Conservation (phyloP, 805 yeast species). For the Candida khao-thaluensis region DNA sequence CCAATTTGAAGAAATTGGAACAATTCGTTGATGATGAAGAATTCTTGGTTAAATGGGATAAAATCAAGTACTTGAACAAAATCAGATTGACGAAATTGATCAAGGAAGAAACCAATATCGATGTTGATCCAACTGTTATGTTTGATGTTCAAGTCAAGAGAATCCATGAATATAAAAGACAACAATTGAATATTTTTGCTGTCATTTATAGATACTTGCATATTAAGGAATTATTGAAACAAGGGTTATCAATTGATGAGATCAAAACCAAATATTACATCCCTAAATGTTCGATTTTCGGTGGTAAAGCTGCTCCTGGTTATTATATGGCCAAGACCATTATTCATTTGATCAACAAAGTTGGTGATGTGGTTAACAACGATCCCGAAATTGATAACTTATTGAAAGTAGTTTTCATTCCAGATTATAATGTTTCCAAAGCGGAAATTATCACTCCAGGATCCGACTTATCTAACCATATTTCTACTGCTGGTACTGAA, state of each 20-base stretch:
- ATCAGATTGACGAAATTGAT: constrained; percentile 63
- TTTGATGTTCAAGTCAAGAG: constrained; percentile 93
- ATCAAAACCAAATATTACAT: constrained; percentile 61
- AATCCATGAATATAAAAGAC: constrained; percentile 94
- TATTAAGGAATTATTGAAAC: constrained; percentile 65
- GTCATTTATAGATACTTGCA: constrained; percentile 78
- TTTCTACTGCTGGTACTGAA: constrained; percentile 96
- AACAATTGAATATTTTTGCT: constrained; percentile 89
- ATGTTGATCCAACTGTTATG: constrained; percentile 68
- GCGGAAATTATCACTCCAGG: constrained; percentile 92
- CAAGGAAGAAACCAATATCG: constrained; percentile 60
- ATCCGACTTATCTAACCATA: constrained; percentile 87
- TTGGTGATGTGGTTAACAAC: constrained; percentile 73
- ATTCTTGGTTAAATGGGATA: constrained; percentile 70
- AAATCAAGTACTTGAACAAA: constrained; percentile 70
- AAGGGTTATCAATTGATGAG: constrained; percentile 40
- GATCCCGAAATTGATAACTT: constrained; percentile 73
- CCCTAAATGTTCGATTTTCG: constrained; percentile 79
- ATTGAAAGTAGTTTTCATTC: constrained; percentile 83
- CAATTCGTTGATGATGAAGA: constrained; percentile 63
- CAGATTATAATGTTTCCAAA: constrained; percentile 91
- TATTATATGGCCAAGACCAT: constrained; percentile 92
- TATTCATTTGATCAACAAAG: constrained; percentile 80
- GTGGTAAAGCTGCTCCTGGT: constrained; percentile 98
- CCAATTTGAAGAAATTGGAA: constrained; percentile 64